These are phyloP conservation scores for Tricholoma hemisulphureum DNA, from an alignment of 768 basidiomycete species.

Conservation along the genomic window DNA sequence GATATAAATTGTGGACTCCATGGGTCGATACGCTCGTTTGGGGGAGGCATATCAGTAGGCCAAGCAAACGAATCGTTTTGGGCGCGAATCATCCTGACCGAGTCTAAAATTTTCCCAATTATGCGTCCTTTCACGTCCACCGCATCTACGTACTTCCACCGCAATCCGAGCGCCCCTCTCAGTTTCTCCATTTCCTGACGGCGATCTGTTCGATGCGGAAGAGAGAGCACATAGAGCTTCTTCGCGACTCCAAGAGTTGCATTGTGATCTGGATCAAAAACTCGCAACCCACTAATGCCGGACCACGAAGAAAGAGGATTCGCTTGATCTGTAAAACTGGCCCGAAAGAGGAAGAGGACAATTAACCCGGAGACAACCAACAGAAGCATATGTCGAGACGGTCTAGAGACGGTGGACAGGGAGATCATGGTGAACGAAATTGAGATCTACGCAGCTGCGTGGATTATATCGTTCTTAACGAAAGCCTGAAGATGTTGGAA, in stretches of 20 bases:
- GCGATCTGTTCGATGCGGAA: conserved; percentile 54
- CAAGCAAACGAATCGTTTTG: conserved; percentile 8
- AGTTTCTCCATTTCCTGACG: conserved; percentile 57
- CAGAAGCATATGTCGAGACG: conserved; percentile 2
- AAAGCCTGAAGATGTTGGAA: too few relatives aligned
- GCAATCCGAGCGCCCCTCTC: conserved; percentile 42
- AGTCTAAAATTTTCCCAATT: conserved; percentile 41
- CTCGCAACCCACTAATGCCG: not conserved
- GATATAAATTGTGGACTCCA: conserved; percentile 23
- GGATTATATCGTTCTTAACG: too few relatives aligned
- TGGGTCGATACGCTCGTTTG: conserved; percentile 20
- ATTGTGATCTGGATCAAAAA: not conserved
- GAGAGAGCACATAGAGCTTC: conserved; percentile 57
- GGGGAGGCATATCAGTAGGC: conserved; percentile 25
- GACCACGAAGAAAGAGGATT: not conserved
- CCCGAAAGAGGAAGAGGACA: conserved; percentile 3
- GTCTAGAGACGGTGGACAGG: not conserved
- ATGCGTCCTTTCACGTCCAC: conserved; percentile 37
- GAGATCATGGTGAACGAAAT: not conserved
- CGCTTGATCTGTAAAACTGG: not conserved
- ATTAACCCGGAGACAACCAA: not conserved
- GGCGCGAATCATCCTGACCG: conserved; percentile 39
- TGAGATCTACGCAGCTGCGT: too few relatives aligned
- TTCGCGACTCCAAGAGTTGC: conserved; percentile 38
- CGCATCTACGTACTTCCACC: conserved; percentile 58